Base-by-base conservation (phyloP, 371 early-diverging fungal genomes). In the Mucor velutinosus region DNA sequence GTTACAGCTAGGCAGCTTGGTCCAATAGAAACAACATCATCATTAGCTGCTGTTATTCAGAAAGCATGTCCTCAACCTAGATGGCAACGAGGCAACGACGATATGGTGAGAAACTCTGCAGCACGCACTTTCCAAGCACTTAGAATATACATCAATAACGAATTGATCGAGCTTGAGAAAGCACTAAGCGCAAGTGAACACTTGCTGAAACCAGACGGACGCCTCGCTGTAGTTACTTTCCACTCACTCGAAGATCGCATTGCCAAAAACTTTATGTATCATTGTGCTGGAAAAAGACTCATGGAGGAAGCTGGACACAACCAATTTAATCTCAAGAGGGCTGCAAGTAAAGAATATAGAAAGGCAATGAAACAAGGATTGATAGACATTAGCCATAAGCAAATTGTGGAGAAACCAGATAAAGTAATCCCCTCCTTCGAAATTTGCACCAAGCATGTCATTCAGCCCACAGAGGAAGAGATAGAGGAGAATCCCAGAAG, bases 201-300 rank as follows among this genome's bases (percentile, higher is more conserved):
- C 25, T 71, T 90, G 2, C 75, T 92, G 2, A 63, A 69, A 7
- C 87, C 90, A 0, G 72, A 74, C 17, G 92, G 89, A 3, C 73
- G 80, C 10, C 71, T 90, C 21, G 89, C 82, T 0, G 85, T 80
- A 11, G 88, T 92, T 7, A 88, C 92, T 1, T 92, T 92, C 60
- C 94, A 94, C 66, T 89, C 91, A 0, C 76, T 92, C 10, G 92
- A 94, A 68, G 94, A 94, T 67, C 57, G 87, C 41, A 79, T 91
- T 15, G 90, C 85, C 23, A 94, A 94, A 67, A 73, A 80, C 30
- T 88, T 87, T 47, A 69, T 94, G 56, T 66, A 84, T 27, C 76
- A 78, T 49, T 72, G 79, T 56, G 61, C 75, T 21, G 78, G 77
- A 5, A 74, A 76, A 56, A 45, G 81, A 23, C 66, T 68, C 0